Evolutionary conservation across 805 yeast genomes (phyloP), one percentile per base, ranked within the genome.

Genomic region (Kurtzmaniella fragi): DNA sequence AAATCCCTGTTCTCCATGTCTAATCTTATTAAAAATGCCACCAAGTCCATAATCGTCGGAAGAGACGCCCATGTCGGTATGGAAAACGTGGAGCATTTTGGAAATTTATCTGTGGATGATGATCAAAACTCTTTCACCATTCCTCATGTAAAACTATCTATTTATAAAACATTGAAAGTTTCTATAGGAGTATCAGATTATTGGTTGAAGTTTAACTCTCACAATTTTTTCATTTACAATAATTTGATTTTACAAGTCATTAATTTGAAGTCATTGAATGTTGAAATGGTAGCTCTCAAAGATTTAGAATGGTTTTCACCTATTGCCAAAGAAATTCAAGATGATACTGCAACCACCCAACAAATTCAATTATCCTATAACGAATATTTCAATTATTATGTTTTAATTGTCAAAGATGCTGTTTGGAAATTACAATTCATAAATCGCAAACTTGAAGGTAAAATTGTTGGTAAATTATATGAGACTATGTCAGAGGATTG

Each of bases 171-270:
- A 5, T 49, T 68, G 32, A 65, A 64, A 43, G 50, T 67, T 23
- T 55, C 59, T 10, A 56, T 61, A 16, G 63, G 62, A 1, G 46
- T 64, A 10, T 39, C 48, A 4, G 42, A 54, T 12, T 63, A 48
- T 37, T 68, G 72, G 72, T 44, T 66, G 31, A 62, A 65, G 36
- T 53, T 57, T 17, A 63, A 65, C 42, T 64, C 71, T 28, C 71
- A 66, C 42, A 61, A 61, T 44, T 45, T 69, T 38, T 49, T 66
- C 12, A 49, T 66, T 12, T 56, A 49, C 45, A 66, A 57, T 38
- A 32, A 38, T 17, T 47, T 50, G 29, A 44, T 48, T 28, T 43
- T 68, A 25, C 73, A 68, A 44, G 35, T 66, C 1, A 49, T 66
- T 34, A 64, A 69, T 46, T 42, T 64, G 27, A 54, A 56, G 17